These are phyloP conservation scores for Cyclocybe cylindracea DNA, from an alignment of 768 basidiomycete genomes.

Conservation along the genomic window DNA sequence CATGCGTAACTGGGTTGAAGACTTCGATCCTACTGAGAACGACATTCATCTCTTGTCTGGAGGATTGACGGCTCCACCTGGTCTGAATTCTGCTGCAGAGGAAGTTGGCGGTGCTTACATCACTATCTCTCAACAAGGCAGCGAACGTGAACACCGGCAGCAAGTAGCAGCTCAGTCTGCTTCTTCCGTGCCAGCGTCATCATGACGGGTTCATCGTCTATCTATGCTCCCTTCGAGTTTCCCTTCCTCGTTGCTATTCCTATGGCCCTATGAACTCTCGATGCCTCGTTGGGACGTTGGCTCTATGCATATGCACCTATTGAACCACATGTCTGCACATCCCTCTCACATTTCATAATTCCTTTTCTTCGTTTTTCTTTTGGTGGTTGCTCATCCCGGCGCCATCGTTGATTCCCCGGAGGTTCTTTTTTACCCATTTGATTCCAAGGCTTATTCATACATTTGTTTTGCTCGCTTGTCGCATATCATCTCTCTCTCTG, in stretches of 20 bases:
- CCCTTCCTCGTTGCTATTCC: neutral
- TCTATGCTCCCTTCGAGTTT: constrained; percentile 5
- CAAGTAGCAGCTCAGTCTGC: constrained; percentile 27
- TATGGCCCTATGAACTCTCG: constrained; percentile 1
- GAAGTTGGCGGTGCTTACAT: constrained; percentile 86
- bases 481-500: constrained; percentile 12
- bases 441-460: constrained; percentile 12
- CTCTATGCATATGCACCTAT: constrained; percentile 11
- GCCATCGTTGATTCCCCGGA: constrained; percentile 20
- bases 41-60: constrained; percentile 57
- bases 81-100: constrained; percentile 58
- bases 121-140: constrained; percentile 80
- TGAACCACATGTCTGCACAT: constrained; percentile 10
- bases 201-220: constrained; percentile 6
- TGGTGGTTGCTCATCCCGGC: constrained; percentile 12
- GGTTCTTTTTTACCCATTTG: constrained; percentile 10
- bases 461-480: constrained; percentile 5
- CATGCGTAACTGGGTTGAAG: constrained; percentile 77
- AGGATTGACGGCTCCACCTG: constrained; percentile 67
- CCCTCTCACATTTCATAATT: constrained; percentile 10
- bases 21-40: constrained; percentile 66
- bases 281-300: constrained; percentile 11
- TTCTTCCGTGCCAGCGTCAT: constrained; percentile 28
- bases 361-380: constrained; percentile 15
- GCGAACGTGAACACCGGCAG: constrained; percentile 63